Evolutionary conservation across 371 early-diverging fungal species (phyloP).

Genomic region (Mucor plumbeus): DNA sequence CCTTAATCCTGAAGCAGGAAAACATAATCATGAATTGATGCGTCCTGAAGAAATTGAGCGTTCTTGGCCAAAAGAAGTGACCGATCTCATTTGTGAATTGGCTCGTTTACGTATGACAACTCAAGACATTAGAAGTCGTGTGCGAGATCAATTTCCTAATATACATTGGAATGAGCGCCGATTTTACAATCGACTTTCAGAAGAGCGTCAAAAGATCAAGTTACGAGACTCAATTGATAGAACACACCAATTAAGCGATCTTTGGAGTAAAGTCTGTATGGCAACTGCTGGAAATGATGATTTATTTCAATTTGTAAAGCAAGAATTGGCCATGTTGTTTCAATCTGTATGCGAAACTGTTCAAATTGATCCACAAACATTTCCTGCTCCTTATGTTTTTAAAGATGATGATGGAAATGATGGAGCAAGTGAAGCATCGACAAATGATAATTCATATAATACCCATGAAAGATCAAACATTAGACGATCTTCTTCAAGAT

Average conservation of each 20-base stretch:
- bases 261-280: constrained; percentile 46
- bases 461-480: not conserved
- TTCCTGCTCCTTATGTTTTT: constrained; percentile 17
- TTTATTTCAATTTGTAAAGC: constrained; percentile 39
- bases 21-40: constrained; percentile 63
- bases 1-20: constrained; percentile 61
- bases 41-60: constrained; percentile 63
- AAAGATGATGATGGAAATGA: not conserved
- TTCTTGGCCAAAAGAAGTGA: constrained; percentile 62
- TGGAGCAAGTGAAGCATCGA: not conserved
- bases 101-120: constrained; percentile 58
- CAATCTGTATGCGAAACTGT: constrained; percentile 51
- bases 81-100: constrained; percentile 57
- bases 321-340: constrained; percentile 32
- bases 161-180: constrained; percentile 69
- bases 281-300: constrained; percentile 51
- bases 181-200: constrained; percentile 66
- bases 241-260: constrained; percentile 40
- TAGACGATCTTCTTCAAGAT: not conserved
- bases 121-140: constrained; percentile 56
- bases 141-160: constrained; percentile 59
- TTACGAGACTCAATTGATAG: constrained; percentile 54
- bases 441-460: not conserved
- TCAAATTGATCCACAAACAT: constrained; percentile 30
- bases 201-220: constrained; percentile 63